A percentile compares a stretch with the other conserved stretches of the same genome.
Conservation (phyloP, 441 rosid species). For the Arabidopsis lyrata region DNA sequence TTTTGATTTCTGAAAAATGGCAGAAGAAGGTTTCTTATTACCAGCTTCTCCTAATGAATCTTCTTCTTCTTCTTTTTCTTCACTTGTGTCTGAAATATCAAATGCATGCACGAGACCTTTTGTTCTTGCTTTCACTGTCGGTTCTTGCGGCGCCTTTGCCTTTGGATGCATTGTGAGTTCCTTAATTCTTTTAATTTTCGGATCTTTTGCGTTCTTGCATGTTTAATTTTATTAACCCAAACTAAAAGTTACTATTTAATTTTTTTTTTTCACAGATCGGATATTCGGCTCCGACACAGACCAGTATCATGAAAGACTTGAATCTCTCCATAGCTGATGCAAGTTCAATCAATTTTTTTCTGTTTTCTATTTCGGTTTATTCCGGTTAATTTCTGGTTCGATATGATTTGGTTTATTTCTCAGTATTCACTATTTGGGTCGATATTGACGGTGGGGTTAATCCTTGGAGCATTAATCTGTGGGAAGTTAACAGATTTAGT, state of each 20-base stretch:
- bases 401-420: not conserved
- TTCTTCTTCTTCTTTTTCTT: not conserved
- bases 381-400: slow-evolving; percentile 7
- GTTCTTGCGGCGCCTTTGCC: slow-evolving; percentile 39
- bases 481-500: slow-evolving; percentile 49
- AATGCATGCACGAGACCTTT: slow-evolving; percentile 35
- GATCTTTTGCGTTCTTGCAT: not conserved
- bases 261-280: slow-evolving; percentile 8
- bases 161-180: slow-evolving; percentile 43
- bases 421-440: slow-evolving; percentile 56
- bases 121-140: slow-evolving; percentile 40
- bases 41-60: not conserved
- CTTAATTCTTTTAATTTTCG: not conserved
- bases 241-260: too few species aligned
- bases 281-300: slow-evolving; percentile 44
- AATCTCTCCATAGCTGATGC: slow-evolving; percentile 42
- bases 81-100: slow-evolving; percentile 38
- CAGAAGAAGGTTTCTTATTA: slow-evolving; percentile 24
- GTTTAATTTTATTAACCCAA: not conserved
- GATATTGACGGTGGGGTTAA: slow-evolving; percentile 47
- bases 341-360: not conserved
- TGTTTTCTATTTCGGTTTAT: not conserved
- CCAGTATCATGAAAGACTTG: slow-evolving; percentile 41
- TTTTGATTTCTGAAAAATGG: slow-evolving; percentile 20
- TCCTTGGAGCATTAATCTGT: slow-evolving; percentile 47